These are phyloP conservation scores for Ceratobasidium sp. DNA, from an alignment of 1,284 basidiomycete genomes.

Conservation along the genomic window DNA sequence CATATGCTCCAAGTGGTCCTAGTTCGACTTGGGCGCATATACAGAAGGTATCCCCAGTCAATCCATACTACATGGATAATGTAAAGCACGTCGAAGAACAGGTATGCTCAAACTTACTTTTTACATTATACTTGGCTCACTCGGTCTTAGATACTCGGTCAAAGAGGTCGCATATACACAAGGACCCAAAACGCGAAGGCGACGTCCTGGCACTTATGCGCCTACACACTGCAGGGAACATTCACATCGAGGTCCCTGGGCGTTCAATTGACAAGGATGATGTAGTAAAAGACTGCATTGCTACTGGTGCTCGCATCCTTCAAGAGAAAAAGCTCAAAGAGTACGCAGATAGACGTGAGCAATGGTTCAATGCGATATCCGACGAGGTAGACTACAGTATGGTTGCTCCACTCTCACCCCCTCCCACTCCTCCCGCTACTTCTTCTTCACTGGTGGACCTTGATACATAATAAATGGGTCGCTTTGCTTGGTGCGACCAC, in stretches of 20 bases:
- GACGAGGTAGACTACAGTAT: neutral
- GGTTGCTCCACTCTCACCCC: too few relatives aligned
- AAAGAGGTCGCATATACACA: slow-evolving; percentile 5
- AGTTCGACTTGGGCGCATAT: neutral
- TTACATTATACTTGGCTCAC: neutral
- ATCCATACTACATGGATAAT: neutral
- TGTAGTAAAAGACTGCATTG: neutral
- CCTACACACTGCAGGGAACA: neutral
- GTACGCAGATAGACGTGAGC: neutral
- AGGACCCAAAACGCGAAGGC: neutral
- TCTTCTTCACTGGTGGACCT: too few relatives aligned
- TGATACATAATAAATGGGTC: too few relatives aligned
- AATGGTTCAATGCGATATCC: neutral
- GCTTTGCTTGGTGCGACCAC: too few relatives aligned
- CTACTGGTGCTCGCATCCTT: neutral
- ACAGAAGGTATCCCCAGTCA: neutral
- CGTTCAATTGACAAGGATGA: neutral
- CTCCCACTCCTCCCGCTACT: too few relatives aligned
- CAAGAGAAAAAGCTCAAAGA: neutral
- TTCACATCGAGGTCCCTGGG: neutral
- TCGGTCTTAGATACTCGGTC: neutral
- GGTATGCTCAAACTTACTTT: neutral
- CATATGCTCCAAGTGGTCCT: neutral
- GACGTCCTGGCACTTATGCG: neutral
- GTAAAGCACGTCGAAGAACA: slow-evolving; percentile 8